A percentile compares a stretch with the other conserved stretches of the same genome.
These are phyloP conservation scores for Coelastrella sp. DNA, from an alignment of 139 green algal genomes.

Conservation along the genomic window DNA sequence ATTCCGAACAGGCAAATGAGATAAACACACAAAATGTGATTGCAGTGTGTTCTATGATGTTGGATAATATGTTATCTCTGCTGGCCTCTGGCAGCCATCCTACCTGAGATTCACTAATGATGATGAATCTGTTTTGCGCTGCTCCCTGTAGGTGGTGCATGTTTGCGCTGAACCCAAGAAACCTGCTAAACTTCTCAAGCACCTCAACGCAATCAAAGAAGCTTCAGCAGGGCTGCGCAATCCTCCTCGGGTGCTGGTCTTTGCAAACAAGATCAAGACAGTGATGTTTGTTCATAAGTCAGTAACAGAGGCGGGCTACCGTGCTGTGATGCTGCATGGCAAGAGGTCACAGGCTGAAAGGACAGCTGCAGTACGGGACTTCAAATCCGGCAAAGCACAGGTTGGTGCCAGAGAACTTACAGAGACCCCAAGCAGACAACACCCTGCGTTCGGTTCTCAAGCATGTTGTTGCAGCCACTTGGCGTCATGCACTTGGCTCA, in stretches of 20 bases:
- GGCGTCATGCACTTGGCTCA: no score
- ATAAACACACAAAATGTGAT: no score
- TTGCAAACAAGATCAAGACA: conserved; percentile 90
- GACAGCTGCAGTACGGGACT: conserved; percentile 74
- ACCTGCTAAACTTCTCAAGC: conserved; percentile 82
- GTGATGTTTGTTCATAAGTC: conserved; percentile 60
- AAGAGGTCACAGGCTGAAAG: conserved; percentile 81
- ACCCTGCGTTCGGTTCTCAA: background rate
- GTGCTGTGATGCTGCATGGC: conserved; percentile 81
- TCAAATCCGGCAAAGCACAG: conserved; percentile 77
- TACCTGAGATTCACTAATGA: background rate
- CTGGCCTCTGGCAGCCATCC: background rate
- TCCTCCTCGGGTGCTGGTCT: conserved; percentile 83
- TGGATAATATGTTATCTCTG: background rate
- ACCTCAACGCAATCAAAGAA: conserved; percentile 79
- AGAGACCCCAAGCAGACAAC: no score
- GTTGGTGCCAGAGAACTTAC: conserved; percentile 10
- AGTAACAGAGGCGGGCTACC: conserved; percentile 54
- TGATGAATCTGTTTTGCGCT: no score
- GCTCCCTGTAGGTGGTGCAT: conserved; percentile 85
- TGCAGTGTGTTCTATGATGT: no score
- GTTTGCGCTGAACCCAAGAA: conserved; percentile 96
- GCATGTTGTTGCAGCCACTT: background rate
- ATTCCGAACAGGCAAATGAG: no score
- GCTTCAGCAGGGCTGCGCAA: conserved; percentile 60